phyloP scores from a whole-genome alignment of 139 green algal genomes.

The Desmodesmus armatus region DNA sequence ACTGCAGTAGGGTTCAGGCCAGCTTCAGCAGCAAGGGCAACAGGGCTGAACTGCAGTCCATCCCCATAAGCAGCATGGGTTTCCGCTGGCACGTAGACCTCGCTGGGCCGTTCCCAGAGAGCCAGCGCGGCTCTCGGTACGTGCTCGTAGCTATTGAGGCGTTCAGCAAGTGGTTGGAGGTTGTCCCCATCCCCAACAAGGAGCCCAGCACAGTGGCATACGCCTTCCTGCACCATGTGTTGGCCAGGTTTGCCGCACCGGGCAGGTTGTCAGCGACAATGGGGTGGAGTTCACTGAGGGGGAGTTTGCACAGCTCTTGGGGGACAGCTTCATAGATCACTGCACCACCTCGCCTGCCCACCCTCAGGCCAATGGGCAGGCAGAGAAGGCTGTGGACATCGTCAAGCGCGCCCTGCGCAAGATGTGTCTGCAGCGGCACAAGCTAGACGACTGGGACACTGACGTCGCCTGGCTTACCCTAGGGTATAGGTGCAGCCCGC shows the following conservation, averaged over 20 bases:
- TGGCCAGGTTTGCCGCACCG: not conserved
- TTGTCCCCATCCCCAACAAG: not conserved
- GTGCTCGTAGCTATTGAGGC: not conserved
- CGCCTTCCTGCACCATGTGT: not conserved
- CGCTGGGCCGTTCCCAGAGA: not conserved
- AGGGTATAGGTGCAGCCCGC: conserved; percentile 29
- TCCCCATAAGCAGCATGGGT: not conserved
- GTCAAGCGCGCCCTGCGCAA: too few species aligned
- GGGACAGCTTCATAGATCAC: not conserved
- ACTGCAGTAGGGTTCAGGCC: not conserved
- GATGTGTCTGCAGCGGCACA: too few species aligned
- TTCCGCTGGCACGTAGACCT: too few species aligned
- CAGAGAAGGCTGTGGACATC: too few species aligned
- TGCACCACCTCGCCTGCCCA: too few species aligned
- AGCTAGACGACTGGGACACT: not conserved
- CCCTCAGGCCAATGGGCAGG: too few species aligned
- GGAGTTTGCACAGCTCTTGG: not conserved
- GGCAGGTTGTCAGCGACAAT: not conserved
- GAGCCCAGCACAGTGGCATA: not conserved
- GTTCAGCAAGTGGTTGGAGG: not conserved
- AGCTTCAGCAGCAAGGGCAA: not conserved
- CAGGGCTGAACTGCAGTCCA: not conserved
- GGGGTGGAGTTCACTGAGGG: not conserved
- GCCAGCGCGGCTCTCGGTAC: not conserved
- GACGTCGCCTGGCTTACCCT: not conserved